Evolutionary conservation across 345 rosid genomes (phyloP).

Genomic region (Euclidium syriacum): DNA sequence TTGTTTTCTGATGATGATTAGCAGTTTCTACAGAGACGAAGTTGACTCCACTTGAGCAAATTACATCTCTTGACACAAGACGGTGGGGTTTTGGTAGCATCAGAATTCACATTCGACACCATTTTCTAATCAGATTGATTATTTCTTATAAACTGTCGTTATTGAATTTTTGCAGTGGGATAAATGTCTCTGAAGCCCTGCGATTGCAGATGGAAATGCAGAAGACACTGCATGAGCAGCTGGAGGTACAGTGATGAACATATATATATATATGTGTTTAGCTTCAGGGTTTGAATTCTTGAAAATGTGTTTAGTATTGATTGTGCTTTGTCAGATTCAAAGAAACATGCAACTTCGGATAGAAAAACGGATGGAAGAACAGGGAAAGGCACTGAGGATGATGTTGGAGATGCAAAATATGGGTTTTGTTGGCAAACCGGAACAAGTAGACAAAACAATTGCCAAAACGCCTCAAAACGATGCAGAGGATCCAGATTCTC

Average conservation of each 20-base stretch:
- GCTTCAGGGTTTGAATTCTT: not conserved
- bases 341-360: constrained; percentile 69
- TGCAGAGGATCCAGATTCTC: constrained; percentile 29
- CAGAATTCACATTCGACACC: not conserved
- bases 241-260: constrained; percentile 25
- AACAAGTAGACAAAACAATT: constrained; percentile 28
- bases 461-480: constrained; percentile 14
- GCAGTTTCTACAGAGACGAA: constrained; percentile 60
- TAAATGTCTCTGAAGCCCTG: constrained; percentile 79
- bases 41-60: constrained; percentile 56
- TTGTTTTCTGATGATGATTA: constrained; percentile 13
- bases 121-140: not conserved
- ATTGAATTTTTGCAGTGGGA: constrained; percentile 49
- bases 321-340: constrained; percentile 61
- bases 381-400: constrained; percentile 57
- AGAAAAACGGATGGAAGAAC: too few species aligned
- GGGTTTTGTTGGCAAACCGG: constrained; percentile 40
- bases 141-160: not conserved
- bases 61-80: constrained; percentile 59
- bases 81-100: constrained; percentile 49
- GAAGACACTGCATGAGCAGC: constrained; percentile 80
- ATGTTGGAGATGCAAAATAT: constrained; percentile 66
- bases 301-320: not conserved
- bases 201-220: constrained; percentile 91
- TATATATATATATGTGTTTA: not conserved